Evolutionary conservation across 2,329 filamentous ascomycete genomes (phyloP), one percentile per base, ranked within the genome.

Genomic region (Colletotrichum endophyticum): DNA sequence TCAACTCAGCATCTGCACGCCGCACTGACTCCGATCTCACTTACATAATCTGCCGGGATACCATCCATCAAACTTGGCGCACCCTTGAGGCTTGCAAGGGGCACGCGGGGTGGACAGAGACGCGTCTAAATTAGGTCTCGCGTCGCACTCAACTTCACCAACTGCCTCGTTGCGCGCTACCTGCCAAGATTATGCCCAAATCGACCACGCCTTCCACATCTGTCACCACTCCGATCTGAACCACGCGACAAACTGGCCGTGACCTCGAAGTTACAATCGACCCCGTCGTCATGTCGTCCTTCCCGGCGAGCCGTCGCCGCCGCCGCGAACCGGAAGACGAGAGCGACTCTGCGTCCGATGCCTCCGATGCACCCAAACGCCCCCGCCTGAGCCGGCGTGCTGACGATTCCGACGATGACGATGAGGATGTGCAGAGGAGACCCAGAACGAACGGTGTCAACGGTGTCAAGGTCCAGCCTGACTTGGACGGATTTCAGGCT

Each of bases 401-500:
- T 8, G 72, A 66, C 11, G 72, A 69, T 16, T 72, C 73, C 44
- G 79, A 72, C 9, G 79, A 79, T n/a, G 69, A 75, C 22, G 73
- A 78, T 73, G 78, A 73, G n/a, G 30, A 44, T n/a, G n/a, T 7
- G 12, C 63, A 66, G 69, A 62, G 75, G n/a, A 39, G 71, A 72
- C 44, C 67, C n/a, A 68, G 15, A 44, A 36, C 77, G 30, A 78
- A 49, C 13, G 72, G 70, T 27, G 28, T 75, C 12, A 77, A 78
- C 27, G 75, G 75, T 30, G 75, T 72, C 39, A 34, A 66, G 30
- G 36, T 53, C 11, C 49, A 71, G 15, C 19, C 25, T 44, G 78
- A 78, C 62, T 77, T 80, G 63, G 83, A 85, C 19, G 81, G 82
- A 12, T 92, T 90, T 77, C 90, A 95, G 78, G 93, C 96, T 4